Percentiles rank a stretch among this genome's conserved stretches.
These are phyloP conservation scores for Podospora pseudoanserina DNA, from an alignment of 495 filamentous ascomycete genomes.

Conservation along the genomic window DNA sequence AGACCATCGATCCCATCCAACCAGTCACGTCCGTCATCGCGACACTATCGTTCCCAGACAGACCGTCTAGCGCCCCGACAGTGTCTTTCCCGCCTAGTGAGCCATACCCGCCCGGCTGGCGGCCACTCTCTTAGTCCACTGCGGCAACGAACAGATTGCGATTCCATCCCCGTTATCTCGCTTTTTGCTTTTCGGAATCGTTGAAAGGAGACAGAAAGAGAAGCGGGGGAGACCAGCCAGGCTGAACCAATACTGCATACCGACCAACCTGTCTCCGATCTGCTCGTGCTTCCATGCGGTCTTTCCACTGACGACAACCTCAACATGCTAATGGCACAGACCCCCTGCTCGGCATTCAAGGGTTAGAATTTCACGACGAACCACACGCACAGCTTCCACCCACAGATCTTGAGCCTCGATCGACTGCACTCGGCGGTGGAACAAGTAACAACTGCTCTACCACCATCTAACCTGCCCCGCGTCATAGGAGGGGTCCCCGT, in stretches of 20 bases:
- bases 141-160: neutral
- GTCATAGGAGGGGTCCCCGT: conserved; percentile 37
- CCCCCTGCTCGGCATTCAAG: conserved; percentile 46
- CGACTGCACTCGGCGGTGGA: conserved; percentile 6
- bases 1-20: conserved; percentile 25
- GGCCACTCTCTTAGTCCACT: conserved; percentile 4
- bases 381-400: conserved; percentile 36
- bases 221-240: too few relatives aligned
- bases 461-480: conserved; percentile 33
- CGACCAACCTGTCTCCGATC: too few relatives aligned
- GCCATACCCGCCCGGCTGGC: conserved; percentile 6
- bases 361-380: conserved; percentile 36
- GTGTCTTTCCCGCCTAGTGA: conserved; percentile 2
- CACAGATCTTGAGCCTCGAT: conserved; percentile 14
- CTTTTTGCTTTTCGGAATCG: too few relatives aligned
- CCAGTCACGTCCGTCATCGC: conserved; percentile 34
- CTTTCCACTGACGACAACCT: conserved; percentile 25
- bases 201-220: too few relatives aligned
- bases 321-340: conserved; percentile 53
- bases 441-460: conserved; percentile 27
- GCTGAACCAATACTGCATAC: too few relatives aligned
- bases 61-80: conserved; percentile 26
- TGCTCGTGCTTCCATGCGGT: conserved; percentile 10
- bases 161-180: neutral
- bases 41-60: conserved; percentile 20